phyloP scores from a whole-genome alignment of 176 grass and related monocot genomes.

The Zizania latifolia region DNA sequence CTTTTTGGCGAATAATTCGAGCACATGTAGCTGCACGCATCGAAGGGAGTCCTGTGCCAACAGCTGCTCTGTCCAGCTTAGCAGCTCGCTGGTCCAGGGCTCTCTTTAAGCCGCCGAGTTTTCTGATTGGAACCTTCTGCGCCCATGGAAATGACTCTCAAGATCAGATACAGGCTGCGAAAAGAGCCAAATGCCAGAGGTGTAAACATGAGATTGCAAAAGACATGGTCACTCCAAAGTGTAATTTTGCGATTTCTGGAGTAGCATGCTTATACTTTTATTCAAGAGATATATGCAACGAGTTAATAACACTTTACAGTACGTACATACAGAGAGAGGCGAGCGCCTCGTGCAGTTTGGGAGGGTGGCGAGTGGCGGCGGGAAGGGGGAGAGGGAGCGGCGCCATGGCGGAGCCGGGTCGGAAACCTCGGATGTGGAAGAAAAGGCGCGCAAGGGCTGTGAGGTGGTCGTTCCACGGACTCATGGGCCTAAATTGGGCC shows the following conservation, averaged over 20 bases:
- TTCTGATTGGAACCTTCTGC: neutral
- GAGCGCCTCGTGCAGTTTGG: constrained; percentile 24
- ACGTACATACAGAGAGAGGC: constrained; percentile 10
- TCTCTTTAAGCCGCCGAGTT: neutral
- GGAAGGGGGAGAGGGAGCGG: constrained; percentile 25
- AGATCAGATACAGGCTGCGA: neutral
- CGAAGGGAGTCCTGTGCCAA: neutral
- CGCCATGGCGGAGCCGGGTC: constrained; percentile 20
- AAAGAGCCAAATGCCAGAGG: neutral
- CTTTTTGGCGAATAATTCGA: neutral
- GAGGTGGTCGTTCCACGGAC: constrained; percentile 11
- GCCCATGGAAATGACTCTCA: too few species aligned
- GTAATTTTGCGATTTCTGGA: neutral
- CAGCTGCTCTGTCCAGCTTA: neutral
- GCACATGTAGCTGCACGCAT: neutral
- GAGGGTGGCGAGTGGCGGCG: constrained; percentile 26
- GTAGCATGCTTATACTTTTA: neutral
- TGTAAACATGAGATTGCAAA: neutral
- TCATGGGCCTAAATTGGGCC: neutral
- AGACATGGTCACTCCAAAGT: neutral
- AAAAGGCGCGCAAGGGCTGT: constrained; percentile 26
- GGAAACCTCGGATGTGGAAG: neutral
- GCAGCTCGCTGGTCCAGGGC: neutral
- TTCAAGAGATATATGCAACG: neutral
- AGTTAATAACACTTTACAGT: neutral